phyloP scores from a whole-genome alignment of 1,139 yeast genomes.

The Nadsonia commutata region DNA sequence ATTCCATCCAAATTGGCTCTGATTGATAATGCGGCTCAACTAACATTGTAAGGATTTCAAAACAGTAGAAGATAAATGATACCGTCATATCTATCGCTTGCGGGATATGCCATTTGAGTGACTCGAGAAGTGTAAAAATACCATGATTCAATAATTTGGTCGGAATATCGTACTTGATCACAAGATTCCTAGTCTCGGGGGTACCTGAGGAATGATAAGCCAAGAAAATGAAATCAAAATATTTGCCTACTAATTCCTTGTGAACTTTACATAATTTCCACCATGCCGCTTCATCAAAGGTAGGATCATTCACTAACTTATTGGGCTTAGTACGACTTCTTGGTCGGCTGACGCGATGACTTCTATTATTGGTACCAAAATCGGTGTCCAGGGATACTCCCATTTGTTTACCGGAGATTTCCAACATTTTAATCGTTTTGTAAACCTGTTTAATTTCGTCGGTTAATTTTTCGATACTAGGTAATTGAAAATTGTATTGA shows the following conservation, averaged over 20 bases:
- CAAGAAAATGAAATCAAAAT: constrained; percentile 18
- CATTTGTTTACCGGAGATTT: background rate
- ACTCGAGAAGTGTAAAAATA: constrained; percentile 18
- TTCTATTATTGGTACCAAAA: background rate
- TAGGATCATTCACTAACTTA: background rate
- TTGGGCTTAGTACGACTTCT: background rate
- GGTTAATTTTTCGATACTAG: background rate
- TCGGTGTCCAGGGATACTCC: background rate
- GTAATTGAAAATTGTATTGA: background rate
- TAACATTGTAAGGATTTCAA: constrained; percentile 17
- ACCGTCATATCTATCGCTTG: constrained; percentile 14
- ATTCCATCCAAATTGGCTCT: constrained; percentile 21
- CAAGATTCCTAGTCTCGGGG: constrained; percentile 14
- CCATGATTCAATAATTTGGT: constrained; percentile 22
- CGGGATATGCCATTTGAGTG: constrained; percentile 15
- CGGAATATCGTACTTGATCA: constrained; percentile 19
- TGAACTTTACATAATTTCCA: constrained; percentile 13
- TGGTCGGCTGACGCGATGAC: background rate
- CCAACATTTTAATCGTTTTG: background rate
- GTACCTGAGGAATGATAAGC: constrained; percentile 18
- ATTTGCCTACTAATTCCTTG: constrained; percentile 15
- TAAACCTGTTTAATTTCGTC: background rate
- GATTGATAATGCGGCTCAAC: constrained; percentile 20
- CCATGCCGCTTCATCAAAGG: constrained; percentile 11
- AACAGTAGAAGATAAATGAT: constrained; percentile 17